Evolutionary conservation across 768 basidiomycete genomes (phyloP).

Genomic region (Bullera alba): DNA sequence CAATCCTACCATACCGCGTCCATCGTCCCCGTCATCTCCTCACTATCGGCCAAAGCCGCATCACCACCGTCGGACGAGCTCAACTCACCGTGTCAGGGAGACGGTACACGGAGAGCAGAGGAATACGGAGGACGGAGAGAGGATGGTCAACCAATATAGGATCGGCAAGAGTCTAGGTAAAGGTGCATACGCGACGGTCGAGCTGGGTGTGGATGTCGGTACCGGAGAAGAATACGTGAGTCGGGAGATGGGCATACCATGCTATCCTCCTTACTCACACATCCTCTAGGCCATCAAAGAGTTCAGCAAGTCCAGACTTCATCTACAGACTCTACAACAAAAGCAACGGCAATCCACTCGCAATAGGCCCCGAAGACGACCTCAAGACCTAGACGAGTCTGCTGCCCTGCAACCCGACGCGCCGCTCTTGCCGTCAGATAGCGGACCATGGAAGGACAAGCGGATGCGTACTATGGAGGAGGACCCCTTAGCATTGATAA

Average conservation of each 20-base stretch:
- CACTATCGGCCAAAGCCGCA: slow-evolving; percentile 13
- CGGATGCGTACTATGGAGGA: slow-evolving; percentile 14
- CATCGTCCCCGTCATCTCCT: slow-evolving; percentile 25
- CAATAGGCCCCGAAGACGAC: neutral
- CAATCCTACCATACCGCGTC: neutral
- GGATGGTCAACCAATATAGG: slow-evolving; percentile 43
- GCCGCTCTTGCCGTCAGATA: too few species aligned
- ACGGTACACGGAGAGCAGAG: slow-evolving; percentile 36
- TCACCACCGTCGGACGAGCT: slow-evolving; percentile 28
- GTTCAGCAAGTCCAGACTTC: slow-evolving; percentile 45
- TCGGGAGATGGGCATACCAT: neutral
- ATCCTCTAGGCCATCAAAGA: slow-evolving; percentile 46
- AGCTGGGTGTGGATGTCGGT: slow-evolving; percentile 43
- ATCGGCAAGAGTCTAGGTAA: slow-evolving; percentile 42
- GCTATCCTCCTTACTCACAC: neutral
- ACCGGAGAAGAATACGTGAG: slow-evolving; percentile 44
- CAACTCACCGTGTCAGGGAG: slow-evolving; percentile 38
- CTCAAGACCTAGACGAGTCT: neutral
- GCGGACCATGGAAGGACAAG: slow-evolving; percentile 17
- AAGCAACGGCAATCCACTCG: slow-evolving; percentile 30
- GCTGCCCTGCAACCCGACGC: too few species aligned
- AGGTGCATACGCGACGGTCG: slow-evolving; percentile 46
- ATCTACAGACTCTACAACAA: slow-evolving; percentile 30
- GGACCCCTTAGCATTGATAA: slow-evolving; percentile 42
- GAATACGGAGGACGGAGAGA: slow-evolving; percentile 34